Percentiles rank a stretch among this genome's conserved stretches.
These are phyloP conservation scores for Coelastrella sp. DNA, from an alignment of 139 green algal species.

Conservation along the genomic window DNA sequence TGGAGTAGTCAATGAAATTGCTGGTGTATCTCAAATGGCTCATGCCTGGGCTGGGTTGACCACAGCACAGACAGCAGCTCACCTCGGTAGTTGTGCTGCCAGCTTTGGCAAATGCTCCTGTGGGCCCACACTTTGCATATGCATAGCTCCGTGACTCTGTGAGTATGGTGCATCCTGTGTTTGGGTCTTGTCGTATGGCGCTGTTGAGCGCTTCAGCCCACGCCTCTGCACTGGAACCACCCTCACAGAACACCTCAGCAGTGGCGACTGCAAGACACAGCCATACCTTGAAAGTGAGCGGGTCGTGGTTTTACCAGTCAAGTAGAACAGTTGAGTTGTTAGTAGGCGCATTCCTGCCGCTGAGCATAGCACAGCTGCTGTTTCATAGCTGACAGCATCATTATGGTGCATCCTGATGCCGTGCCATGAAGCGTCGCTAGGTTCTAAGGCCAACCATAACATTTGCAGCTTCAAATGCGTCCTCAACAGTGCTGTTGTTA, in stretches of 20 bases:
- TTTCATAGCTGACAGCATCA: too few relatives aligned
- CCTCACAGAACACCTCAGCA: slow-evolving; percentile 34
- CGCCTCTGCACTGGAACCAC: slow-evolving; percentile 18
- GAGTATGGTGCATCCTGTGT: slow-evolving; percentile 3
- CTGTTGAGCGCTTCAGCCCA: background rate
- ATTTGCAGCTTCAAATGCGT: too few relatives aligned
- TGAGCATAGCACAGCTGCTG: background rate
- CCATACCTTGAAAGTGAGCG: background rate
- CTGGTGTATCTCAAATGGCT: too few relatives aligned
- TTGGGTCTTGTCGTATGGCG: background rate
- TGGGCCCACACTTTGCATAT: slow-evolving; percentile 33
- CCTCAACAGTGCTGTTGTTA: too few relatives aligned
- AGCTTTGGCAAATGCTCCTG: slow-evolving; percentile 5
- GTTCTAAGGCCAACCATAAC: too few relatives aligned
- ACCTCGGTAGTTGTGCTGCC: slow-evolving; percentile 2
- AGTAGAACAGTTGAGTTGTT: background rate
- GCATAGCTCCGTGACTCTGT: slow-evolving; percentile 19
- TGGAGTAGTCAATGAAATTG: background rate
- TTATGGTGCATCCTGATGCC: too few relatives aligned
- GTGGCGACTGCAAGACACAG: slow-evolving; percentile 2
- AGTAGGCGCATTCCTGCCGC: background rate
- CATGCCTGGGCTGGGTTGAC: too few relatives aligned
- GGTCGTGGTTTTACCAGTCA: background rate
- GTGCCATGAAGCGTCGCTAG: too few relatives aligned
- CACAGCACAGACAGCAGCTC: background rate